These are phyloP conservation scores for Cystobasidium slooffiae DNA, from an alignment of 1,284 basidiomycete genomes.

Conservation along the genomic window DNA sequence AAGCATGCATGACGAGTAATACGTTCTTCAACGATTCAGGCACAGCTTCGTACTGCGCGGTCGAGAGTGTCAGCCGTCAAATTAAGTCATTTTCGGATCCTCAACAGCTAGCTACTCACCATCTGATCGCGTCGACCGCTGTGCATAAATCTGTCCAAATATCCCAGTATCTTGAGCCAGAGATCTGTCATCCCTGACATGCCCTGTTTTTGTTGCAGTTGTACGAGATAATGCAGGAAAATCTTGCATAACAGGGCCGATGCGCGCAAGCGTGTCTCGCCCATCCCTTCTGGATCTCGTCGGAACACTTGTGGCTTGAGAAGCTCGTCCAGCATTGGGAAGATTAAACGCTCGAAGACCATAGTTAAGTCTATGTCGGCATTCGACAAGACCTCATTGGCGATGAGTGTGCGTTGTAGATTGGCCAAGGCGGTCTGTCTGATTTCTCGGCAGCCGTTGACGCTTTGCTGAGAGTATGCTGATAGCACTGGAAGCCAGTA, in stretches of 20 bases:
- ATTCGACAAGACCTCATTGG: slow-evolving; percentile 69
- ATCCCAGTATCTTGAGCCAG: slow-evolving; percentile 90
- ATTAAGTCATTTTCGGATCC: slow-evolving; percentile 15
- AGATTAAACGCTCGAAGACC: slow-evolving; percentile 86
- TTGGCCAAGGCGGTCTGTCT: slow-evolving; percentile 81
- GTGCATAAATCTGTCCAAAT: slow-evolving; percentile 86
- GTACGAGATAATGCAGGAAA: slow-evolving; percentile 88
- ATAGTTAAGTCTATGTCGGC: slow-evolving; percentile 71
- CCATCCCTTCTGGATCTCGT: slow-evolving; percentile 81
- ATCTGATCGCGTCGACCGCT: slow-evolving; percentile 81
- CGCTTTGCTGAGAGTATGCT: slow-evolving; percentile 80
- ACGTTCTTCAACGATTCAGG: slow-evolving; percentile 97
- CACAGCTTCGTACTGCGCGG: slow-evolving; percentile 79
- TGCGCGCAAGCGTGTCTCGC: slow-evolving; percentile 84
- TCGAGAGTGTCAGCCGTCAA: background rate
- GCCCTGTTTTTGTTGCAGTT: slow-evolving; percentile 69
- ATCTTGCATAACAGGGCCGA: slow-evolving; percentile 89
- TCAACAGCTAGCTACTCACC: slow-evolving; percentile 62
- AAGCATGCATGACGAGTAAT: slow-evolving; percentile 91
- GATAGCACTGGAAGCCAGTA: slow-evolving; percentile 79
- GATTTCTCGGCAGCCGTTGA: slow-evolving; percentile 81
- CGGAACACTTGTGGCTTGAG: slow-evolving; percentile 80
- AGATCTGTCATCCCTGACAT: slow-evolving; percentile 69
- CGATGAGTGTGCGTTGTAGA: slow-evolving; percentile 84
- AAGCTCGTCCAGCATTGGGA: slow-evolving; percentile 90